Conservation (phyloP, 1,284 basidiomycete species). For the Phellinidium pouzarii region DNA sequence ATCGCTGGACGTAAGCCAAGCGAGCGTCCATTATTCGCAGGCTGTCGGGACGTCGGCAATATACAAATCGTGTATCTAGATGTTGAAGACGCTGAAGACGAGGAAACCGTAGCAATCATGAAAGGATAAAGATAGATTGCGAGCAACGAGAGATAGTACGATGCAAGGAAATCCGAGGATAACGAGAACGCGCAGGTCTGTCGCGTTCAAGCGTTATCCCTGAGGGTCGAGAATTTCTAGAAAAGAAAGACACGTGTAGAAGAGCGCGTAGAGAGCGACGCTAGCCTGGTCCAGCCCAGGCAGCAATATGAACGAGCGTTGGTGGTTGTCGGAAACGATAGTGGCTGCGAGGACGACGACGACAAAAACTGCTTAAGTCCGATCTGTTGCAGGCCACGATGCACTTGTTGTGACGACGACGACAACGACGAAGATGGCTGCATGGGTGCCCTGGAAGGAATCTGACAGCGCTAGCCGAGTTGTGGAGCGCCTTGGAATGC, state of each 20-base stretch:
- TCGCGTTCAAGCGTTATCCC: background rate
- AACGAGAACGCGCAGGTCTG: background rate
- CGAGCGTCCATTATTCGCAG: background rate
- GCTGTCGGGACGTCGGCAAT: no score
- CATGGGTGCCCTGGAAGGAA: no score
- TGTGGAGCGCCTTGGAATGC: no score
- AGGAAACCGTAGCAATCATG: background rate
- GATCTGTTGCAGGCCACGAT: no score
- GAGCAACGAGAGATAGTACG: no score
- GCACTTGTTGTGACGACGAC: no score
- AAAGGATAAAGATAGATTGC: background rate
- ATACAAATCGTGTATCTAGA: background rate
- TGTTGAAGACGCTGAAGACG: background rate
- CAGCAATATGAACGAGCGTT: background rate
- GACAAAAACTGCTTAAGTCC: no score
- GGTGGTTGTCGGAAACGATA: background rate
- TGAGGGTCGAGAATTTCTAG: background rate
- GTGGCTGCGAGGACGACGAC: background rate
- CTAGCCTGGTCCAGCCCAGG: background rate
- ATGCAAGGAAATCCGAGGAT: background rate
- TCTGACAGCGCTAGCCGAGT: no score
- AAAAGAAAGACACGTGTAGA: background rate
- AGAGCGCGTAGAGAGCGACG: background rate
- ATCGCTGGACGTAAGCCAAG: background rate
- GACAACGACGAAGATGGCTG: no score